Evolutionary conservation across 192 early-diverging fungal genomes (phyloP).

Genomic region (Phlyctochytrium planicorne): DNA sequence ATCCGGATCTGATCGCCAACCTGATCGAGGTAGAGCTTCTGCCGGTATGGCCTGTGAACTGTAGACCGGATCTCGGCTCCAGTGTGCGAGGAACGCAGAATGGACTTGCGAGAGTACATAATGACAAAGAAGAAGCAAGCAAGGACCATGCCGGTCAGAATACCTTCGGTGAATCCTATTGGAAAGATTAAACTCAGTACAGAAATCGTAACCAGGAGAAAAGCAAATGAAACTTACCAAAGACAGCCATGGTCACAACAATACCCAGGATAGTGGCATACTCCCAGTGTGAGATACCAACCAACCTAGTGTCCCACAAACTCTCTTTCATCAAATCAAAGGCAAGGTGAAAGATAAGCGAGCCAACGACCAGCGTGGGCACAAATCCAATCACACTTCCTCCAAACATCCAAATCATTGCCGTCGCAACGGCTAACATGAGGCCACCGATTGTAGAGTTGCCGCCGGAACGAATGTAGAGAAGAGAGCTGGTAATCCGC

Average conservation of each 20-base stretch:
- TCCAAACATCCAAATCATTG: conserved; percentile 77
- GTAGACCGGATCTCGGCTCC: conserved; percentile 76
- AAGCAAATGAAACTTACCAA: conserved; percentile 1
- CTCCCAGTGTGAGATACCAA: conserved; percentile 78
- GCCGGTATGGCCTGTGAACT: conserved; percentile 83
- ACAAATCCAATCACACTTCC: conserved; percentile 87
- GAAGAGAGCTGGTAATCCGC: conserved; percentile 49
- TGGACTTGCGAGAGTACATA: conserved; percentile 42
- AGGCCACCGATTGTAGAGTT: conserved; percentile 80
- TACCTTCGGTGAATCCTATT: conserved; percentile 96
- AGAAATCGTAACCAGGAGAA: not conserved
- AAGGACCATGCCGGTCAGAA: conserved; percentile 87
- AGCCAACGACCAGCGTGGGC: conserved; percentile 91
- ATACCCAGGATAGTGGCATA: conserved; percentile 87
- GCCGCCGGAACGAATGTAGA: conserved; percentile 93
- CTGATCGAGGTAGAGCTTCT: conserved; percentile 81
- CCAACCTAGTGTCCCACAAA: conserved; percentile 80
- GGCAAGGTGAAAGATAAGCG: conserved; percentile 96
- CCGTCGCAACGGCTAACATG: conserved; percentile 75
- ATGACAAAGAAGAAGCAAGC: conserved; percentile 96
- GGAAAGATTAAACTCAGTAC: conserved; percentile 8
- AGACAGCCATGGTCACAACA: conserved; percentile 77
- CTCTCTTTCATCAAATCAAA: conserved; percentile 92
- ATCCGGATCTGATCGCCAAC: conserved; percentile 85
- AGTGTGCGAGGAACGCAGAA: conserved; percentile 41